These are phyloP conservation scores for Pseudogymnoascus destructans DNA, from an alignment of 2,329 filamentous ascomycete genomes.

Conservation along the genomic window DNA sequence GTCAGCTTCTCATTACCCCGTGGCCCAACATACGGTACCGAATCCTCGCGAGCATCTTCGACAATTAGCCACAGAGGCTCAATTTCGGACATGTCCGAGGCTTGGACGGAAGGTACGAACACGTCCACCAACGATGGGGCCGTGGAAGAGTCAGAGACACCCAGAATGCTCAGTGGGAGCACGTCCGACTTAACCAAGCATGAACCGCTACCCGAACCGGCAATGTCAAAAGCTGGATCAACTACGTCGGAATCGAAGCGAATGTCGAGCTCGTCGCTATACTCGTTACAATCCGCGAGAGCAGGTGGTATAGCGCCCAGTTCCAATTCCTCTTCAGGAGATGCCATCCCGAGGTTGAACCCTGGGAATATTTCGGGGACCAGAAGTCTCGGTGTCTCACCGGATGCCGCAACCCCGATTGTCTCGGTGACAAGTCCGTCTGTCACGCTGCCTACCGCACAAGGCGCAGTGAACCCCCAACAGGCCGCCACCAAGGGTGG, in stretches of 20 bases:
- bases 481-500: conserved; percentile 29
- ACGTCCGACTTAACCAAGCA: conserved; percentile 21
- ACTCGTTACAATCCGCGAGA: conserved; percentile 49
- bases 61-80: conserved; percentile 19
- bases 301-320: conserved; percentile 35
- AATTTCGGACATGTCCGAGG: conserved; percentile 32
- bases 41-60: conserved; percentile 20
- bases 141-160: conserved; percentile 37
- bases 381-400: conserved; percentile 19
- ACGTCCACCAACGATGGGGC: conserved; percentile 30
- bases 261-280: conserved; percentile 59
- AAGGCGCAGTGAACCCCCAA: conserved; percentile 33
- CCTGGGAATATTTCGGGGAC: conserved; percentile 18
- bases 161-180: conserved; percentile 30
- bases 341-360: conserved; percentile 25
- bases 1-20: conserved; percentile 1
- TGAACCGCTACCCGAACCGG: conserved; percentile 34
- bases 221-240: conserved; percentile 34
- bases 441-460: conserved; percentile 27
- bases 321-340: conserved; percentile 39
- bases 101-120: conserved; percentile 29
- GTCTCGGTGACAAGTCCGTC: conserved; percentile 43
- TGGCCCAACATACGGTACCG: conserved; percentile 28
- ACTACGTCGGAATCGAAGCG: conserved; percentile 48
- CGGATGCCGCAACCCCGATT: conserved; percentile 38